Percentiles rank a stretch among this genome's conserved stretches.
Conservation (phyloP, 2,329 filamentous ascomycete species). For the Fusarium sp. region DNA sequence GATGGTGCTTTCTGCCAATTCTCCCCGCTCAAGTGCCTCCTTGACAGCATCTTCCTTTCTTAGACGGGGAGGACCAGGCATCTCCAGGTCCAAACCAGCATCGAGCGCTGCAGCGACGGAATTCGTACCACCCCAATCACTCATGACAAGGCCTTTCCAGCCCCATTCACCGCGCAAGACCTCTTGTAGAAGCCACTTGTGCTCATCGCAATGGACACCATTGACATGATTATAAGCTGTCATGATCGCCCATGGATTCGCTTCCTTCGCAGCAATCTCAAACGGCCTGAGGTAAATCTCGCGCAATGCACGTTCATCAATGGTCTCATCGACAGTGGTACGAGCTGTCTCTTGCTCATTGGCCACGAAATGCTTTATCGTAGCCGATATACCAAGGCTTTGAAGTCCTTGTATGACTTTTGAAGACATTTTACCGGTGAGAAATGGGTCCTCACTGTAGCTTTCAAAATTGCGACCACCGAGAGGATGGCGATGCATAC, state of each 20-base stretch:
- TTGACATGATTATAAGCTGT: slow-evolving; percentile 58
- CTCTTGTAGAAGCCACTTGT: slow-evolving; percentile 48
- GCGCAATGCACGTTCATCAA: slow-evolving; percentile 43
- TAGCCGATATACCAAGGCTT: slow-evolving; percentile 51
- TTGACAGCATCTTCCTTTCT: slow-evolving; percentile 36
- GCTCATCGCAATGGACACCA: slow-evolving; percentile 53
- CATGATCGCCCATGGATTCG: slow-evolving; percentile 55
- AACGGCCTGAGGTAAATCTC: slow-evolving; percentile 56
- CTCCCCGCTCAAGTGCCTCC: slow-evolving; percentile 34
- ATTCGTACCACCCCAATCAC: slow-evolving; percentile 55
- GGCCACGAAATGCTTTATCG: slow-evolving; percentile 57
- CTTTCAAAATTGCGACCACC: slow-evolving; percentile 59
- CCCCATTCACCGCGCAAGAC: slow-evolving; percentile 55
- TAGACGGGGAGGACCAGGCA: slow-evolving; percentile 47
- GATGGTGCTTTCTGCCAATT: slow-evolving; percentile 35
- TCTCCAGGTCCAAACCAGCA: slow-evolving; percentile 46
- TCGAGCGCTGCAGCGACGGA: slow-evolving; percentile 46
- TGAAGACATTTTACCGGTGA: slow-evolving; percentile 54
- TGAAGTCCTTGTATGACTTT: slow-evolving; percentile 55
- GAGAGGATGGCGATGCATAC: slow-evolving; percentile 56
- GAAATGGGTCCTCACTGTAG: slow-evolving; percentile 57
- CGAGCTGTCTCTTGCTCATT: slow-evolving; percentile 51
- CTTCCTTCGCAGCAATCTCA: slow-evolving; percentile 53
- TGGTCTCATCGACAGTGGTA: slow-evolving; percentile 43
- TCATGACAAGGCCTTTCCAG: slow-evolving; percentile 56